A percentile compares a stretch with the other conserved stretches of the same genome.
These are phyloP conservation scores for Pestalotiopsis sp. DNA, from an alignment of 2,329 filamentous ascomycete genomes.

Conservation along the genomic window DNA sequence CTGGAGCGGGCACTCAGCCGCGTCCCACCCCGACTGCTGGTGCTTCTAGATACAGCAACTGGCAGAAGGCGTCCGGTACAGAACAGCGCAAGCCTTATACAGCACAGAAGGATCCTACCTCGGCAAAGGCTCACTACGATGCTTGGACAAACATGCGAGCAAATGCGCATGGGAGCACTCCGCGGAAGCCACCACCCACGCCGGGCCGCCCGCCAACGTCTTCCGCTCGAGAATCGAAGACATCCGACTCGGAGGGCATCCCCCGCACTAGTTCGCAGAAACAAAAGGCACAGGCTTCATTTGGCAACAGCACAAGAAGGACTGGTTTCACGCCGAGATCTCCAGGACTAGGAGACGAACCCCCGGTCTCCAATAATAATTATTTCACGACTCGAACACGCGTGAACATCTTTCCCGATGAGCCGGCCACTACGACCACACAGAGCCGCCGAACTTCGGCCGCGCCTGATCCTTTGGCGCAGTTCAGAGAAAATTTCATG, in stretches of 20 bases:
- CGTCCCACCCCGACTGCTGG: conserved; percentile 35
- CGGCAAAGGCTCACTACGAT: conserved; percentile 30
- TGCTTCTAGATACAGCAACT: conserved; percentile 44
- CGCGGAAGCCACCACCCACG: conserved; percentile 25
- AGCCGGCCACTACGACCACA: conserved; percentile 20
- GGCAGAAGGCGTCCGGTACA: conserved; percentile 23
- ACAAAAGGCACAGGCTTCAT: conserved; percentile 57
- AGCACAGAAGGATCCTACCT: conserved; percentile 27
- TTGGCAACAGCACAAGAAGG: conserved; percentile 47
- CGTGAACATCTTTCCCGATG: conserved; percentile 31
- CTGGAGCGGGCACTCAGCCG: conserved; percentile 13
- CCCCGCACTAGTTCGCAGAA: conserved; percentile 55
- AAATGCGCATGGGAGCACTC: conserved; percentile 7
- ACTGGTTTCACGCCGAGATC: conserved; percentile 54
- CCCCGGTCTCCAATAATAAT: conserved; percentile 51
- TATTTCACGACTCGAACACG: conserved; percentile 46
- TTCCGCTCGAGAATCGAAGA: conserved; percentile 26
- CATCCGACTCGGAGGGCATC: conserved; percentile 32
- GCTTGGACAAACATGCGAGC: conserved; percentile 40
- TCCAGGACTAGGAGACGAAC: conserved; percentile 53
- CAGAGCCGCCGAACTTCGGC: conserved; percentile 19
- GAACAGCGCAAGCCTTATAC: conserved; percentile 18
- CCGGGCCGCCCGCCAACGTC: conserved; percentile 31
- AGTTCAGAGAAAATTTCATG: conserved; percentile 46
- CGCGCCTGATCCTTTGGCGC: conserved; percentile 47